Evolutionary conservation across 805 yeast species (phyloP).

Genomic region (Myxozyma neotropica): DNA sequence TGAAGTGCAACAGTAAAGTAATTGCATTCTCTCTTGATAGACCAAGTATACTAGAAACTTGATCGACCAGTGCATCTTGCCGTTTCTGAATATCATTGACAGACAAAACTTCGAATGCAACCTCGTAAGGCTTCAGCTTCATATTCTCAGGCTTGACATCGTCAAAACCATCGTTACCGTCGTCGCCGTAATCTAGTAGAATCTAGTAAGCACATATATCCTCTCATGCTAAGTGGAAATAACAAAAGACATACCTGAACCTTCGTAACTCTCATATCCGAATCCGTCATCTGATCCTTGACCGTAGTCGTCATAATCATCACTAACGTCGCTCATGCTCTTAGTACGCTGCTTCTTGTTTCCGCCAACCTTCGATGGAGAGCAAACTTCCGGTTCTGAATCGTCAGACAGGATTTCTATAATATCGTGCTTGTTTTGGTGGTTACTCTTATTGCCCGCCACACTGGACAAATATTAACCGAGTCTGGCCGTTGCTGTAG

Average conservation of each 20-base stretch:
- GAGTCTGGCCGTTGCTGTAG: background rate
- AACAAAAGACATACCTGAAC: conserved; percentile 19
- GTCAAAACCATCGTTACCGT: conserved; percentile 35
- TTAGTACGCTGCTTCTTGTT: background rate
- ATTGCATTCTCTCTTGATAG: conserved; percentile 48
- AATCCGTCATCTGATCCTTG: conserved; percentile 30
- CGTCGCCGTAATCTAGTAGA: conserved; percentile 17
- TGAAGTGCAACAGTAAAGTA: conserved; percentile 51
- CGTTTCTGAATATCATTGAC: conserved; percentile 35
- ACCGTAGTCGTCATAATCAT: conserved; percentile 31
- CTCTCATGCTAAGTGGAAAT: background rate
- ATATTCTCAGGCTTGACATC: conserved; percentile 34
- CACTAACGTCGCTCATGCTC: conserved; percentile 28
- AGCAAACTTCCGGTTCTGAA: too few relatives aligned
- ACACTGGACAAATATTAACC: background rate
- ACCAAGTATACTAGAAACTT: conserved; percentile 46
- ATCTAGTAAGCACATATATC: conserved; percentile 1
- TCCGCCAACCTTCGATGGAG: background rate
- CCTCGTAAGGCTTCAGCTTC: conserved; percentile 35
- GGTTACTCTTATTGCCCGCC: conserved; percentile 4
- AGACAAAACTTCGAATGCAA: conserved; percentile 35
- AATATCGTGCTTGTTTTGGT: background rate
- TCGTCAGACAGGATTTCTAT: background rate
- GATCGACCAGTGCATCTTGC: conserved; percentile 43
- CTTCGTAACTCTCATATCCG: conserved; percentile 31